These are phyloP conservation scores for Besnoitia besnoiti DNA, from an alignment of 169 alveolate species.

Conservation along the genomic window DNA sequence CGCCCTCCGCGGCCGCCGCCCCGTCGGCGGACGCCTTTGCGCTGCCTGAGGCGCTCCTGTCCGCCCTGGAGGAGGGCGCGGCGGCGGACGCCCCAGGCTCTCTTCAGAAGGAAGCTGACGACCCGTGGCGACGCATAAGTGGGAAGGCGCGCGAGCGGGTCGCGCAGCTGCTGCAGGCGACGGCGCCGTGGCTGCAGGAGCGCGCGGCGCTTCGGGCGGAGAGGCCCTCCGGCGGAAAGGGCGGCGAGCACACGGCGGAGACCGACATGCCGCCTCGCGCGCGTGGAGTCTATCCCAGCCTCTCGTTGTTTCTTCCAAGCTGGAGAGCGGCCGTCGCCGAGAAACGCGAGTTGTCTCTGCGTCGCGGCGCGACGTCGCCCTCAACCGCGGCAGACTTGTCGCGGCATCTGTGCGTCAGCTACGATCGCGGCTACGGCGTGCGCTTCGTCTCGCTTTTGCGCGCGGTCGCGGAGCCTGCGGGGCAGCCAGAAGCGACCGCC, in stretches of 20 bases:
- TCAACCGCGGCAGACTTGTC: neutral
- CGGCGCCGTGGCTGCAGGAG: neutral
- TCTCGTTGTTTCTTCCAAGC: neutral
- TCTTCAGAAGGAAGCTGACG: too few species aligned
- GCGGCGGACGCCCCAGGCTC: neutral
- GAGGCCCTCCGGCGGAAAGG: neutral
- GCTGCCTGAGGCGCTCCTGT: neutral
- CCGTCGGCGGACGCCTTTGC: too few species aligned
- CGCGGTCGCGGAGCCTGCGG: neutral
- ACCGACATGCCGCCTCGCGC: too few species aligned
- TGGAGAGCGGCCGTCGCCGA: neutral
- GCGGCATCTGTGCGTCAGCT: neutral
- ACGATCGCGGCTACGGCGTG: conserved; percentile 11
- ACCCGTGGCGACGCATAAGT: too few species aligned
- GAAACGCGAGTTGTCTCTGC: neutral
- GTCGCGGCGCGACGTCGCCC: neutral
- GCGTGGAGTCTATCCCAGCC: neutral
- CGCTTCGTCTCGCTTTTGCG: neutral
- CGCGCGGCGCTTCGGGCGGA: neutral
- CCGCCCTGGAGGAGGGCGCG: neutral
- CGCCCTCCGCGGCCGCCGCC: neutral
- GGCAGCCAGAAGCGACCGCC: neutral
- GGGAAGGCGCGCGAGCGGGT: neutral
- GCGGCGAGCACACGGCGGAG: too few species aligned
- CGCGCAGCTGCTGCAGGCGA: neutral